Evolutionary conservation across 1,139 yeast genomes (phyloP), one percentile per base, ranked within the genome.

Genomic region (Chernovozyma aurita): DNA sequence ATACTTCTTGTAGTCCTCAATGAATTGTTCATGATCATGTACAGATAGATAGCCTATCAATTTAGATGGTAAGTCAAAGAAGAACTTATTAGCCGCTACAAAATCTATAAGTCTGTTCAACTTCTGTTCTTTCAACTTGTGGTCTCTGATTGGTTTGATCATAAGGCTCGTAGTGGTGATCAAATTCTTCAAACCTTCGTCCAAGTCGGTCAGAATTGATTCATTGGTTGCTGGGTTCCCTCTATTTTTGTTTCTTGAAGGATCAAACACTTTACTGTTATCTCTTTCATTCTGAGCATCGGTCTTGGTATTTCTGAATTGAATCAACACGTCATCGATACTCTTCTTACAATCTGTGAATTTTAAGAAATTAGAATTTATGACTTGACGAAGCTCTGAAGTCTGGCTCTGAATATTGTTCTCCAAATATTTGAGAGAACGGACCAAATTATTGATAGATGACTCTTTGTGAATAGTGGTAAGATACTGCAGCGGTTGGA

Each of bases 301-400:
- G 0, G 70, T 61, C 45, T 66, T 66, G 53, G 52, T 62, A 26
- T 48, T 45, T 40, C 59, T 58, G 48, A 70, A 69, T 9, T 55
- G 55, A 12, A 48, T 49, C 43, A 70, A 53, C 2, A 63, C 55
- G 22, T 60, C 57, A 45, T 70, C 76, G 25, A 70, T 67, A 3
- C 67, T 51, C 34, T 83, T 76, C 55, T 92, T 92, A 38, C 90
- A 78, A 48, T 79, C 76, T 34, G 90, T 84, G 47, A 88, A 87
- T 47, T 76, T 72, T 38, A 78, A 75, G 52, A 80, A 88, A 53
- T 90, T 92, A 18, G 76, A 70, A 48, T 85, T 85, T 6, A 90
- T 84, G 24, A 85, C 73, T 13, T 62, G 61, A 44, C 80, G 76
- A 51, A 90, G 63, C 35, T 83, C 82, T 11, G 70, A 68, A n/a